Percentiles rank a stretch among this genome's conserved stretches.
Conservation (phyloP, 1,284 basidiomycete genomes). For the Ustilago shanxiensis region DNA sequence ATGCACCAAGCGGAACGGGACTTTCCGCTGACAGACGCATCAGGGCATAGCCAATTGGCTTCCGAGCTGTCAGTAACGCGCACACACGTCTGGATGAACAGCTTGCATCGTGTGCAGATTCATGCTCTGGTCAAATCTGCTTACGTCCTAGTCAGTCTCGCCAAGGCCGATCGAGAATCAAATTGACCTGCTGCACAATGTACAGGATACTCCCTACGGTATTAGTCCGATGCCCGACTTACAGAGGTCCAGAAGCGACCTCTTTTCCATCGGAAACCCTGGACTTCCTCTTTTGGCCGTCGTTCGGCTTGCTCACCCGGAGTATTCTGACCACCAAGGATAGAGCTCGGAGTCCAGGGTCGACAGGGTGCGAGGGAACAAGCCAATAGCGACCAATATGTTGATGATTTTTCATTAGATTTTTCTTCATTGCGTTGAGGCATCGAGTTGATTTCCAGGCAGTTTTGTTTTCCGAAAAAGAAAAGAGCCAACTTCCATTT, state of each 20-base stretch:
- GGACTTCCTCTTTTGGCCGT: too few relatives aligned
- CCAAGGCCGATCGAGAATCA: too few relatives aligned
- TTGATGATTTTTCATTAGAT: neutral
- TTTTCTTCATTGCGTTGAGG: neutral
- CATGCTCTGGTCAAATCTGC: neutral
- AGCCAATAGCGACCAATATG: too few relatives aligned
- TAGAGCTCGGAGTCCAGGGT: too few relatives aligned
- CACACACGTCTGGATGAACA: neutral
- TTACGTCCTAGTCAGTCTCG: too few relatives aligned
- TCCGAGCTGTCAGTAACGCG: neutral
- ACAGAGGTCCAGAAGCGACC: neutral
- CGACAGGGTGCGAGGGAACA: too few relatives aligned
- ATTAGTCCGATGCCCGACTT: slow-evolving; percentile 2
- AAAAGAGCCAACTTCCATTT: neutral
- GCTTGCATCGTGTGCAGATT: neutral
- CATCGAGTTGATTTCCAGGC: neutral
- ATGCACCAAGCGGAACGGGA: neutral
- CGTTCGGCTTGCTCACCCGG: too few relatives aligned
- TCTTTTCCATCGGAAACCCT: too few relatives aligned
- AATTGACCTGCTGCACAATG: neutral
- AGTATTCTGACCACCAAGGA: too few relatives aligned
- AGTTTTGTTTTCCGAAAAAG: neutral
- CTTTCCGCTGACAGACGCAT: neutral
- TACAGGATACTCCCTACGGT: neutral
- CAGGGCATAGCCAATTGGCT: neutral